Conservation (phyloP, 164 flowering plant species). For the Chimonanthus salicifolius region DNA sequence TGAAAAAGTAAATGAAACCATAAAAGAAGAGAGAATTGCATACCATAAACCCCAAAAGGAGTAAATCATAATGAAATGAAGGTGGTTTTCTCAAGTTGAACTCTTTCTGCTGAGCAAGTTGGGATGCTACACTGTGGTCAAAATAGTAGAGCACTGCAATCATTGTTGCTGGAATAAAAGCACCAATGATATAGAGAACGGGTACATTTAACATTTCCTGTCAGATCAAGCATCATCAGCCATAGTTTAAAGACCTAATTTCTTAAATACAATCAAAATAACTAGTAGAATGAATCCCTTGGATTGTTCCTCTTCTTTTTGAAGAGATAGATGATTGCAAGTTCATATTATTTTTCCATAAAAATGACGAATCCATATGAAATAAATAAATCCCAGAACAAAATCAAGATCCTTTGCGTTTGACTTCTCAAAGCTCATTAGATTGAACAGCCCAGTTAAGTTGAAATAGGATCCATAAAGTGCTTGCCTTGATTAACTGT, state of each 20-base stretch:
- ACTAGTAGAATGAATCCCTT: neutral
- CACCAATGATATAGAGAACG: slow-evolving; percentile 77
- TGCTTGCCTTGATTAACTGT: slow-evolving; percentile 74
- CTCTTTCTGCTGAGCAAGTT: slow-evolving; percentile 97
- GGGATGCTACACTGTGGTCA: slow-evolving; percentile 99
- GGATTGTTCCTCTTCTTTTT: neutral
- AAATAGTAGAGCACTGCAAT: slow-evolving; percentile 98
- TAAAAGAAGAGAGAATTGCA: slow-evolving; percentile 3
- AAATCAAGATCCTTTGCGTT: neutral
- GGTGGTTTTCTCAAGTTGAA: slow-evolving; percentile 94
- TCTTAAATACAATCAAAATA: neutral
- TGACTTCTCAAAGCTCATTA: neutral
- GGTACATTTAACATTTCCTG: slow-evolving; percentile 98
- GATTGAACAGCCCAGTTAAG: neutral
- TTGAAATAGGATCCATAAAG: neutral
- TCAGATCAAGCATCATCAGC: slow-evolving; percentile 9
- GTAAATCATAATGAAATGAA: slow-evolving; percentile 91
- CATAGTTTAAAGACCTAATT: neutral
- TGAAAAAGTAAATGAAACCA: neutral
- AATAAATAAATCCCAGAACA: neutral
- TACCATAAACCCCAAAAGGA: slow-evolving; percentile 93
- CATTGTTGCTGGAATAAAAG: slow-evolving; percentile 97
- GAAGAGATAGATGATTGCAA: too few relatives aligned
- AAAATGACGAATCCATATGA: neutral
- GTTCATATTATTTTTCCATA: neutral